These are phyloP conservation scores for Saitozyma sp. DNA, from an alignment of 768 basidiomycete species.

Conservation along the genomic window DNA sequence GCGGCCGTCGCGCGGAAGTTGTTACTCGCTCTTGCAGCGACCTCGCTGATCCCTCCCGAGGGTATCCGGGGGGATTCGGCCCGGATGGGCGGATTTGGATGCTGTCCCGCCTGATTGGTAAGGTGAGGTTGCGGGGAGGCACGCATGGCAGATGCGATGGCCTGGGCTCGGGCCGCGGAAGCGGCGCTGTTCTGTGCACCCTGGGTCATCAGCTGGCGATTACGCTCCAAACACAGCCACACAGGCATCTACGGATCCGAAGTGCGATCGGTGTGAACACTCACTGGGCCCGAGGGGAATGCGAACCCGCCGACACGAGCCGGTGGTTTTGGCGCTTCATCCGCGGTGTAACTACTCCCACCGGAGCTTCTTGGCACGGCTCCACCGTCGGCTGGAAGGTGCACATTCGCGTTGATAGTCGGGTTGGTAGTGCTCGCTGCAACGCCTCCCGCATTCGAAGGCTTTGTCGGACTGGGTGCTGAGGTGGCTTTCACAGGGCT, in stretches of 20 bases:
- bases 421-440: too few species aligned
- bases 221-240: background rate
- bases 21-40: slow-evolving; percentile 24
- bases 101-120: slow-evolving; percentile 8
- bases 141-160: slow-evolving; percentile 21
- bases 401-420: background rate
- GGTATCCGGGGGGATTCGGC: slow-evolving; percentile 42
- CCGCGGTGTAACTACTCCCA: slow-evolving; percentile 1
- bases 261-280: background rate
- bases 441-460: too few species aligned
- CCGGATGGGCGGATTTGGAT: slow-evolving; percentile 1
- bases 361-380: background rate
- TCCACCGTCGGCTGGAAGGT: background rate
- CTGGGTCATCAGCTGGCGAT: background rate
- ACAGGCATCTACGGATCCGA: background rate
- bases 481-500: slow-evolving; percentile 6
- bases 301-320: background rate
- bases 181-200: slow-evolving; percentile 1
- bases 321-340: background rate
- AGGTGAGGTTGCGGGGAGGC: background rate
- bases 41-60: slow-evolving; percentile 31
- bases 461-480: too few species aligned
- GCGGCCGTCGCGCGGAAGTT: slow-evolving; percentile 14
- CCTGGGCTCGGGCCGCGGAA: slow-evolving; percentile 13
- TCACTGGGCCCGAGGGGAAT: background rate